A percentile compares a stretch with the other conserved stretches of the same genome.
These are phyloP conservation scores for Saturnispora galanensis DNA, from an alignment of 805 yeast species.

Conservation along the genomic window DNA sequence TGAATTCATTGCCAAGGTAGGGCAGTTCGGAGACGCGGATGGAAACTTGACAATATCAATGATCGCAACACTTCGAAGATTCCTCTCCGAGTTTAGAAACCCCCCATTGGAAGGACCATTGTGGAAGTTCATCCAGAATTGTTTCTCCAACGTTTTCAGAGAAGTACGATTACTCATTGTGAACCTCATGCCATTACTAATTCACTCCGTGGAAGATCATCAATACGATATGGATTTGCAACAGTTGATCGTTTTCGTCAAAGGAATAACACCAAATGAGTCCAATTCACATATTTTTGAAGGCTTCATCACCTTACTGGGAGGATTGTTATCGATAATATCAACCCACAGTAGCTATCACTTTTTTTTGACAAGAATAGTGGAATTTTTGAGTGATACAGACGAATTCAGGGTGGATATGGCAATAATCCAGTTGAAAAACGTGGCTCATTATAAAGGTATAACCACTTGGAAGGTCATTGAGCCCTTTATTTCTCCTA, in stretches of 20 bases:
- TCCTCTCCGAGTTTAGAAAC: conserved; percentile 45
- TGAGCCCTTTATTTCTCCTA: conserved; percentile 67
- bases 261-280: conserved; percentile 31
- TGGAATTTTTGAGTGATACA: conserved; percentile 54
- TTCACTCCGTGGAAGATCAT: conserved; percentile 32
- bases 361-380: conserved; percentile 51
- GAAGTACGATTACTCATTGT: conserved; percentile 46
- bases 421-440: conserved; percentile 54
- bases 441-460: conserved; percentile 45
- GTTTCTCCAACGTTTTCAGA: conserved; percentile 36
- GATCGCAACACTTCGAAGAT: conserved; percentile 35
- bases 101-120: conserved; percentile 28
- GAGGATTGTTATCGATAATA: conserved; percentile 51
- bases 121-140: conserved; percentile 33
- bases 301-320: conserved; percentile 51
- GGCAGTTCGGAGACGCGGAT: conserved; percentile 16
- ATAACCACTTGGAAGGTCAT: conserved; percentile 71
- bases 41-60: conserved; percentile 32
- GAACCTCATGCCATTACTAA: conserved; percentile 40
- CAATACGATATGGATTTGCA: conserved; percentile 36
- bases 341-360: conserved; percentile 57
- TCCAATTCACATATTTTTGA: conserved; percentile 32
- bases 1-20: conserved; percentile 12
- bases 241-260: conserved; percentile 32
- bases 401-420: conserved; percentile 59